Percentiles rank a stretch among this genome's conserved stretches.
Conservation (phyloP, 345 rosid species). For the Syzygium aromaticum region DNA sequence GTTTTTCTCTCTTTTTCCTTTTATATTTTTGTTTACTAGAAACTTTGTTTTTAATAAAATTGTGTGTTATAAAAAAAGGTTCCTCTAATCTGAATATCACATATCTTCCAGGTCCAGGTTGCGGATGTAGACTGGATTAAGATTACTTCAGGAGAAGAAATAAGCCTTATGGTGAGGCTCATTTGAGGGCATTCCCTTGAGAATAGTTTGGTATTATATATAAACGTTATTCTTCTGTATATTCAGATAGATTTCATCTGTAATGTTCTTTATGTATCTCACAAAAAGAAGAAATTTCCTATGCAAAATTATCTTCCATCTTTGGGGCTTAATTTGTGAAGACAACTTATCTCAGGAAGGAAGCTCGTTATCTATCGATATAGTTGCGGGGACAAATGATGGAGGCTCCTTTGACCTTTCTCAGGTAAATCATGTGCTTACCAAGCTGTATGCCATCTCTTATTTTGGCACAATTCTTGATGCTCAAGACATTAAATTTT, state of each 20-base stretch:
- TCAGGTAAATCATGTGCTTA: constrained; percentile 44
- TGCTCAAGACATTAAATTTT: not conserved
- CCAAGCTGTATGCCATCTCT: not conserved
- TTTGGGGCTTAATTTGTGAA: not conserved
- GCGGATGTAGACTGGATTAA: constrained; percentile 93
- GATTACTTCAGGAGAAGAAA: constrained; percentile 61
- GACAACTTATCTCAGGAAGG: constrained; percentile 61
- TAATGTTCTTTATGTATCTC: not conserved
- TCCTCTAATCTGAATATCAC: constrained; percentile 7
- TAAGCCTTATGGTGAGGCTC: constrained; percentile 66
- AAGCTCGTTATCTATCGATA: constrained; percentile 36
- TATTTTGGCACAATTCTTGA: not conserved
- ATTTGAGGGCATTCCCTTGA: not conserved
- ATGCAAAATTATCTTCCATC: not conserved
- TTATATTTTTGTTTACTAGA: not conserved
- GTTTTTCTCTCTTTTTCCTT: not conserved
- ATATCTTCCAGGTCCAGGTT: constrained; percentile 65
- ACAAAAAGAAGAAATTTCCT: not conserved
- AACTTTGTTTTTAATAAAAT: not conserved
- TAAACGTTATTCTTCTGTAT: not conserved
- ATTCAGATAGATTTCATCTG: not conserved
- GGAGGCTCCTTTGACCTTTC: constrained; percentile 63
- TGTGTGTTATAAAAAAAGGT: not conserved
- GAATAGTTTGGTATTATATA: not conserved
- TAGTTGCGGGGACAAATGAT: constrained; percentile 62